Evolutionary conservation across 768 basidiomycete species (phyloP).

Genomic region (Pleurotus giganteus): DNA sequence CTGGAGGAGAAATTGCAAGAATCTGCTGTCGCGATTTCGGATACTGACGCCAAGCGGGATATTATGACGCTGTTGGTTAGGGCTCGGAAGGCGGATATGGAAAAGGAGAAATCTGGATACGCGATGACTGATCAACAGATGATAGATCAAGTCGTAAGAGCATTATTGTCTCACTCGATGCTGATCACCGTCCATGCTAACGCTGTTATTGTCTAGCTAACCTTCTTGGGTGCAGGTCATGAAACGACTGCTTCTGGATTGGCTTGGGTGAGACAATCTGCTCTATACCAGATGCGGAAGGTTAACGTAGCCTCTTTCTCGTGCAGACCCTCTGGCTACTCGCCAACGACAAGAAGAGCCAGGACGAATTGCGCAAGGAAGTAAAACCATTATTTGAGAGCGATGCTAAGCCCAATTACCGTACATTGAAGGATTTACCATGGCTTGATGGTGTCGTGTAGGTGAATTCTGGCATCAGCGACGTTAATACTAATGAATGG

Average conservation of each 20-base stretch:
- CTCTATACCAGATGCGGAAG: neutral
- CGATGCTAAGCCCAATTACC: constrained; percentile 34
- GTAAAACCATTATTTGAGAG: constrained; percentile 35
- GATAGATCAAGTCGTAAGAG: constrained; percentile 50
- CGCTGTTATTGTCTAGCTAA: constrained; percentile 30
- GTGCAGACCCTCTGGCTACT: constrained; percentile 50
- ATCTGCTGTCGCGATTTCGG: constrained; percentile 27
- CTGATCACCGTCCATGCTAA: too few species aligned
- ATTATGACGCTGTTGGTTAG: constrained; percentile 52
- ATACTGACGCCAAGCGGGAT: constrained; percentile 42
- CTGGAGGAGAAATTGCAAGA: constrained; percentile 40
- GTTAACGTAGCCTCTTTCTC: neutral
- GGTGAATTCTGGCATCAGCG: constrained; percentile 6
- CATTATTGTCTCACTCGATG: neutral
- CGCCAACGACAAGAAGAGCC: constrained; percentile 46
- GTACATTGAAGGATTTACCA: constrained; percentile 34
- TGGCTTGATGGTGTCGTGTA: constrained; percentile 43
- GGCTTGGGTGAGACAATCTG: constrained; percentile 45
- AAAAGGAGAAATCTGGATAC: constrained; percentile 31
- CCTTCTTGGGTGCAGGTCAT: constrained; percentile 47
- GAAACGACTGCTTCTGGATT: constrained; percentile 47
- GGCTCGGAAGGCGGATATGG: constrained; percentile 36
- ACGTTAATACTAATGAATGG: neutral
- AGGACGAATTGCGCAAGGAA: constrained; percentile 53
- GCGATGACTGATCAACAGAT: constrained; percentile 45